phyloP scores from a whole-genome alignment of 306 rosid species.

The Quercus aquifolioides region DNA sequence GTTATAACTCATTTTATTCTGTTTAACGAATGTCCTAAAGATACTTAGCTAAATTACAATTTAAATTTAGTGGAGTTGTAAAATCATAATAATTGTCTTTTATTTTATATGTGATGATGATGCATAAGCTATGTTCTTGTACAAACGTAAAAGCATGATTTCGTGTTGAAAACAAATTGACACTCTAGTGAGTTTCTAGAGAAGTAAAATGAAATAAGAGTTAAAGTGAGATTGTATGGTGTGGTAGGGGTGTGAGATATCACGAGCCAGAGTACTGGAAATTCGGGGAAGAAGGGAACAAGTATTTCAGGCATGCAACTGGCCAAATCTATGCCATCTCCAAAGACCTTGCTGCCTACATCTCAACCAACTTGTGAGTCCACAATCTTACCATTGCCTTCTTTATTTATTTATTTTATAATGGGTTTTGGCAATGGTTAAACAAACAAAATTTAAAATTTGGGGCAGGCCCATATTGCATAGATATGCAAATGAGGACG shows the following conservation, averaged over 20 bases:
- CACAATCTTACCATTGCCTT: neutral
- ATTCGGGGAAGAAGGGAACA: constrained; percentile 93
- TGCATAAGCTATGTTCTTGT: too few species aligned
- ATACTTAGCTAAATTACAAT: too few species aligned
- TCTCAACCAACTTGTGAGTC: constrained; percentile 59
- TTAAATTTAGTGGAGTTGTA: too few species aligned
- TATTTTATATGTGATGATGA: too few species aligned
- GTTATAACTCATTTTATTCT: too few species aligned
- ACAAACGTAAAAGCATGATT: too few species aligned
- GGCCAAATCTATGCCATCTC: constrained; percentile 95
- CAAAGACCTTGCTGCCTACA: constrained; percentile 79
- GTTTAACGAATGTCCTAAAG: too few species aligned
- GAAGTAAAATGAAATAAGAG: too few species aligned
- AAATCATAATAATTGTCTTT: too few species aligned
- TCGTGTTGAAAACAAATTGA: too few species aligned
- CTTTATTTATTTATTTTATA: neutral
- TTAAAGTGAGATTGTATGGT: too few species aligned
- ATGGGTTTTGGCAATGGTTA: neutral
- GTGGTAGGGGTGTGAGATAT: constrained; percentile 72
- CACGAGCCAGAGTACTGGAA: constrained; percentile 91
- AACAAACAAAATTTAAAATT: neutral
- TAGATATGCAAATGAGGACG: constrained; percentile 91
- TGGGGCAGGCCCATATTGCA: constrained; percentile 69
- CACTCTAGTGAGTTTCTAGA: too few species aligned
- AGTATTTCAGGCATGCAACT: constrained; percentile 92